phyloP scores from a whole-genome alignment of 495 filamentous ascomycete genomes.

The Talaromyces liani region DNA sequence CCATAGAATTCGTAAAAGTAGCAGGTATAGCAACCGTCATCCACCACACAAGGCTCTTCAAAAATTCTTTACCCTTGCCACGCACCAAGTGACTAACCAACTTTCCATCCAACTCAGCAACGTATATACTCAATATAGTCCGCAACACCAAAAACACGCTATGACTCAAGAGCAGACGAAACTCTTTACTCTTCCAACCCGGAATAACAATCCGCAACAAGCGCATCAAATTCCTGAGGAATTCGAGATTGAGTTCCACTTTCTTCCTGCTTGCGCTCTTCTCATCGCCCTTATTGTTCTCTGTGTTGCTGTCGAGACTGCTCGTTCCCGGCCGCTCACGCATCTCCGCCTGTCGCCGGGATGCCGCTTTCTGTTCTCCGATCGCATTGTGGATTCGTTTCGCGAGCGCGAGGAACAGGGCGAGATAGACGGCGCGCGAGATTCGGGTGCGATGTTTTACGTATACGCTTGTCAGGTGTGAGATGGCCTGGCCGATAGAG shows the following conservation, averaged over 20 bases:
- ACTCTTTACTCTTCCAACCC: conserved; percentile 80
- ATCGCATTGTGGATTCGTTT: conserved; percentile 90
- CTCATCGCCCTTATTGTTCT: conserved; percentile 4
- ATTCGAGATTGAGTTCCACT: conserved; percentile 91
- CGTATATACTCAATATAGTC: conserved; percentile 88
- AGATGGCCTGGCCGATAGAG: conserved; percentile 65
- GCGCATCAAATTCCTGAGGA: conserved; percentile 77
- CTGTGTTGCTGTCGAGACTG: conserved; percentile 35
- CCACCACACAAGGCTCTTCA: conserved; percentile 91
- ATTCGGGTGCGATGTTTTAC: conserved; percentile 79
- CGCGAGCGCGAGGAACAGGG: conserved; percentile 79
- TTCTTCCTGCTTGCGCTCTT: conserved; percentile 33
- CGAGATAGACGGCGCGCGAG: conserved; percentile 84
- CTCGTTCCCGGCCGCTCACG: conserved; percentile 50
- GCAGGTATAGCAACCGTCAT: conserved; percentile 97
- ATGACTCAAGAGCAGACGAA: conserved; percentile 77
- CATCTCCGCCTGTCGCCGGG: conserved; percentile 59
- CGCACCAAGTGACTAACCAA: conserved; percentile 86
- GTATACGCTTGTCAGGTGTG: conserved; percentile 68
- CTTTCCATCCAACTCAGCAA: conserved; percentile 89
- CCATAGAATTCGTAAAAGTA: conserved; percentile 98
- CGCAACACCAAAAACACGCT: conserved; percentile 79
- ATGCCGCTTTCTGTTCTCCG: conserved; percentile 84
- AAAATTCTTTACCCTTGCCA: conserved; percentile 85
- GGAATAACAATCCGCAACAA: conserved; percentile 84